Conservation (phyloP, 495 filamentous ascomycete species). For the Aspergillus incahuasiensis region DNA sequence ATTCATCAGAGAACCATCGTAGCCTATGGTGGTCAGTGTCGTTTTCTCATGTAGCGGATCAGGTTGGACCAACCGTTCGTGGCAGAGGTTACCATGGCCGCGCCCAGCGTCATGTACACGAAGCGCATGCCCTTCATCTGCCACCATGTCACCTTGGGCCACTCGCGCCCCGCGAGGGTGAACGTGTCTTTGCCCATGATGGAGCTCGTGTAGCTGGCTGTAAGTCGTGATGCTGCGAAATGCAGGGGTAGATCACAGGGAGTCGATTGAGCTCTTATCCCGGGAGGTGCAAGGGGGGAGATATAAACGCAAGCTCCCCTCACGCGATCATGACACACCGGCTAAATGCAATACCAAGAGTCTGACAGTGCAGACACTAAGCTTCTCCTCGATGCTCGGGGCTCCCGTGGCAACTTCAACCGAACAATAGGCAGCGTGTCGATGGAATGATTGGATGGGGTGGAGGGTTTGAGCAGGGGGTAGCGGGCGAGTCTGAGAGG, state of each 20-base stretch:
- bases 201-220: neutral
- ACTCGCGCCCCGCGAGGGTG: slow-evolving; percentile 2
- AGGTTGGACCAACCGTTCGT: neutral
- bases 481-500: neutral
- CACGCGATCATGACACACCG: neutral
- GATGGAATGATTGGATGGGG: neutral
- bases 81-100: slow-evolving; percentile 6
- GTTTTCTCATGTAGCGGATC: neutral
- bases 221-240: neutral
- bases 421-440: neutral
- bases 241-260: neutral
- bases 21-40: neutral
- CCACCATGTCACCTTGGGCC: slow-evolving; percentile 10
- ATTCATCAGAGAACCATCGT: slow-evolving; percentile 10
- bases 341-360: neutral
- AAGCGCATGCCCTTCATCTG: slow-evolving; percentile 12
- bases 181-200: slow-evolving; percentile 9
- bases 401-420: neutral
- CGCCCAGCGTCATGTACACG: slow-evolving; percentile 5
- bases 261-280: neutral
- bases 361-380: neutral
- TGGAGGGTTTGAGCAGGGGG: neutral
- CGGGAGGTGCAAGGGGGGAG: neutral
- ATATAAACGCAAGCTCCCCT: neutral
- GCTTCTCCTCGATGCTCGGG: neutral